These are phyloP conservation scores for Exophiala sideris DNA, from an alignment of 2,329 filamentous ascomycete species.

Conservation along the genomic window DNA sequence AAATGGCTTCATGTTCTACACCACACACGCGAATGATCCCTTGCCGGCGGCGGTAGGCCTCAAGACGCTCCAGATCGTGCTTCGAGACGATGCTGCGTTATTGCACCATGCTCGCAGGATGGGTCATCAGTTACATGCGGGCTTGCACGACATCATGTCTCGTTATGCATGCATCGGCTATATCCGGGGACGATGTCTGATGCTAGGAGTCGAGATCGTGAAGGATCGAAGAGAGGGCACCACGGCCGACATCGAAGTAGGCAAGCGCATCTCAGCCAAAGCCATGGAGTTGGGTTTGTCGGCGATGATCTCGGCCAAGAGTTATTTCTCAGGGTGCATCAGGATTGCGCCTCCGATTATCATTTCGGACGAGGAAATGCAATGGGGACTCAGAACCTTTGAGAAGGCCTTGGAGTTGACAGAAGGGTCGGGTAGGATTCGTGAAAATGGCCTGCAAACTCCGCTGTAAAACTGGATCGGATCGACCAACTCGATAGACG, in stretches of 20 bases:
- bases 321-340: conserved; percentile 55
- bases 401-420: conserved; percentile 50
- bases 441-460: background rate
- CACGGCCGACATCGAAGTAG: conserved; percentile 46
- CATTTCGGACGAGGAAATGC: conserved; percentile 49
- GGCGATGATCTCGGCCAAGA: conserved; percentile 54
- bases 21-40: conserved; percentile 61
- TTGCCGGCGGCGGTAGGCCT: conserved; percentile 57
- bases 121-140: conserved; percentile 47
- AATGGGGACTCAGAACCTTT: conserved; percentile 53
- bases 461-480: no score
- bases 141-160: conserved; percentile 43
- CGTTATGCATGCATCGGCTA: conserved; percentile 60
- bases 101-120: conserved; percentile 44
- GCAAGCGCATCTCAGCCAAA: conserved; percentile 44
- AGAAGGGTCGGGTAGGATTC: conserved; percentile 4
- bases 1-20: conserved; percentile 54
- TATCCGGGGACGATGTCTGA: conserved; percentile 56
- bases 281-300: conserved; percentile 53
- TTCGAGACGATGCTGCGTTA: conserved; percentile 50
- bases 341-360: conserved; percentile 60
- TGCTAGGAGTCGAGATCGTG: conserved; percentile 59
- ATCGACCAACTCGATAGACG: no score
- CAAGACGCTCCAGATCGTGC: conserved; percentile 59
- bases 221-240: conserved; percentile 46